These are phyloP conservation scores for Tylopilus balloui DNA, from an alignment of 768 basidiomycete species.

Conservation along the genomic window DNA sequence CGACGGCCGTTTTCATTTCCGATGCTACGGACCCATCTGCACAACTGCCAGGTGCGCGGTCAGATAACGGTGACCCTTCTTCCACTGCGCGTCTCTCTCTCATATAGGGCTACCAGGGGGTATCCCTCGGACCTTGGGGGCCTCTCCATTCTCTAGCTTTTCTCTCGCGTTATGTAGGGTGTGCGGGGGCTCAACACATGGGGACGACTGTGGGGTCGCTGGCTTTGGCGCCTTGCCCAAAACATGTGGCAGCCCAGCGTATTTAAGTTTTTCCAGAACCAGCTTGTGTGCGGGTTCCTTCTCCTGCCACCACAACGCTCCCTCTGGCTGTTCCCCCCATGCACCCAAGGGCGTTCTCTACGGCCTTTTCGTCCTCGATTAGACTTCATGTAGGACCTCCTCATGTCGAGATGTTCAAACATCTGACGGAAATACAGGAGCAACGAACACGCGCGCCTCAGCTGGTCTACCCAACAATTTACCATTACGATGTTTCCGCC, in stretches of 20 bases:
- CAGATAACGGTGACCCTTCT: not conserved
- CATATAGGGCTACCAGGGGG: constrained; percentile 16
- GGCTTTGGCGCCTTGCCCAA: constrained; percentile 13
- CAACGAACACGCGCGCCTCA: not conserved
- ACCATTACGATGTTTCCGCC: constrained; percentile 17
- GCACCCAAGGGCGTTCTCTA: constrained; percentile 14
- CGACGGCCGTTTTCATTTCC: constrained; percentile 19
- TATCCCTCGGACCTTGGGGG: constrained; percentile 4
- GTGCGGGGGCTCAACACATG: constrained; percentile 17
- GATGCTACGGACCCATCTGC: constrained; percentile 6
- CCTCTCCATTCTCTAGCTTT: constrained; percentile 2
- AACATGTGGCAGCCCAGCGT: constrained; percentile 18
- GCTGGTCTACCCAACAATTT: constrained; percentile 8
- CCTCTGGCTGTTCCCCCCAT: constrained; percentile 7
- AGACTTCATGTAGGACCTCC: constrained; percentile 21
- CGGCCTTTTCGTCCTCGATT: constrained; percentile 11
- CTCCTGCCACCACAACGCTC: constrained; percentile 15
- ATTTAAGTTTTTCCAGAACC: constrained; percentile 19
- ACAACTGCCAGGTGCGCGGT: constrained; percentile 1
- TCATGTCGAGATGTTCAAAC: not conserved
- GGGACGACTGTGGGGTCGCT: constrained; percentile 17
- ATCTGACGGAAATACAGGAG: constrained; percentile 19
- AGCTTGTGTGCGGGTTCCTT: constrained; percentile 11
- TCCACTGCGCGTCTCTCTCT: not conserved
- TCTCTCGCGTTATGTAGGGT: constrained; percentile 9